Conservation (phyloP, 345 rosid genomes). For the Brassica carinata region DNA sequence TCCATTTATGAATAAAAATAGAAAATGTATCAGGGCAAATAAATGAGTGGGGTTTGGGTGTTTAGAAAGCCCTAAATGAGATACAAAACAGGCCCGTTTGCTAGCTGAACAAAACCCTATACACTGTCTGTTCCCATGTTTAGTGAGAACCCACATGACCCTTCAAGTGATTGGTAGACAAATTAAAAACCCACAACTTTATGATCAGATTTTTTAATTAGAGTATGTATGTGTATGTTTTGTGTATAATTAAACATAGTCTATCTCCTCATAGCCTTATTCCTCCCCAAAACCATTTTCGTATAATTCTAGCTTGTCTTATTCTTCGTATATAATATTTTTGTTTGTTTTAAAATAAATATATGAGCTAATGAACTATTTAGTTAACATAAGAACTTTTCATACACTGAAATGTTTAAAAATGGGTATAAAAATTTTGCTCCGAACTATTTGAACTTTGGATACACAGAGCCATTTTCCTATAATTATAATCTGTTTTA, state of each 20-base stretch:
- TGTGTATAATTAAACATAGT: too few species aligned
- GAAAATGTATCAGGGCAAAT: too few species aligned
- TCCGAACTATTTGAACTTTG: not conserved
- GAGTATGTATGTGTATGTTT: not conserved
- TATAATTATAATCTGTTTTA: not conserved
- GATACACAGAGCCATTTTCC: not conserved
- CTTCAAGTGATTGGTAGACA: not conserved
- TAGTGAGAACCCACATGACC: not conserved
- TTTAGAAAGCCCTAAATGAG: not conserved
- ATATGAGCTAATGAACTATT: not conserved
- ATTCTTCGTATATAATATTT: not conserved
- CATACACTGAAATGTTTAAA: not conserved
- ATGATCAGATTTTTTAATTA: not conserved
- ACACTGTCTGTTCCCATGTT: not conserved
- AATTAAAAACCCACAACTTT: not conserved
- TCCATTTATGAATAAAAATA: too few species aligned
- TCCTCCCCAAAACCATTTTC: not conserved
- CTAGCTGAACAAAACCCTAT: not conserved
- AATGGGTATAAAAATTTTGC: not conserved
- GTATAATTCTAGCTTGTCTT: not conserved
- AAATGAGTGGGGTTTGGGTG: not conserved
- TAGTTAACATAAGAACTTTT: not conserved
- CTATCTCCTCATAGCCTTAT: too few species aligned
- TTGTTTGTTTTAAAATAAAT: not conserved
- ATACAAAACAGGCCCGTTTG: conserved; percentile 23